These are phyloP conservation scores for Sesbania bispinosa DNA, from an alignment of 306 rosid genomes.

Conservation along the genomic window DNA sequence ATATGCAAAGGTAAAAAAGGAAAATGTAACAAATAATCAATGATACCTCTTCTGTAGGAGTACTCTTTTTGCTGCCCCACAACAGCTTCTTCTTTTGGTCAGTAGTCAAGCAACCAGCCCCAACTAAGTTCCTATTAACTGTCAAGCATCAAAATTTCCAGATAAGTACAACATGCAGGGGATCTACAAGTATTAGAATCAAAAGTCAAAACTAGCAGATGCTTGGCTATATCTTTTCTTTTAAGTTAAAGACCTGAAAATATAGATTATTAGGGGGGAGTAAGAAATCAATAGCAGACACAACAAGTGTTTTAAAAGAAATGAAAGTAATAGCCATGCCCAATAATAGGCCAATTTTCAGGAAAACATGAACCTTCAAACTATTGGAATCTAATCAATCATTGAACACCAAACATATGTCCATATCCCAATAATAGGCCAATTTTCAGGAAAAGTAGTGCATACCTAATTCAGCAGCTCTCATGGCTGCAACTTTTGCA, in stretches of 20 bases:
- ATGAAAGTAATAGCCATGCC: neutral
- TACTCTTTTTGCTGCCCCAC: slow-evolving; percentile 86
- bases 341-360: no score
- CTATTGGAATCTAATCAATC: slow-evolving; percentile 10
- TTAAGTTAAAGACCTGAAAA: neutral
- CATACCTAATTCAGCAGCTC: slow-evolving; percentile 95
- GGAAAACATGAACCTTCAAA: slow-evolving; percentile 10
- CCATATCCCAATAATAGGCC: slow-evolving; percentile 11
- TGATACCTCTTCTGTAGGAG: slow-evolving; percentile 71
- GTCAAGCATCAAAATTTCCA: slow-evolving; percentile 31
- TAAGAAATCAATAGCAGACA: neutral
- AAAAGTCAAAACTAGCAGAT: neutral
- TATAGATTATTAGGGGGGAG: neutral
- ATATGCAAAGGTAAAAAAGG: neutral
- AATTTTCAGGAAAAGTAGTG: neutral
- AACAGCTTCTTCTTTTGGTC: slow-evolving; percentile 98
- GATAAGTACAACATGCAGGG: neutral
- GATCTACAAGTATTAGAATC: slow-evolving; percentile 4
- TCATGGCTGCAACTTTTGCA: slow-evolving; percentile 92
- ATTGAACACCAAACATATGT: neutral
- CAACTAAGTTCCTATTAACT: slow-evolving; percentile 83
- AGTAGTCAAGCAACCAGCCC: slow-evolving; percentile 72
- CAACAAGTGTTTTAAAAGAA: neutral
- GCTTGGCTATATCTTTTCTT: neutral
- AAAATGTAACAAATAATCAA: slow-evolving; percentile 1